phyloP scores from a whole-genome alignment of 2,329 filamentous ascomycete genomes.

The Aspergillus sp. region DNA sequence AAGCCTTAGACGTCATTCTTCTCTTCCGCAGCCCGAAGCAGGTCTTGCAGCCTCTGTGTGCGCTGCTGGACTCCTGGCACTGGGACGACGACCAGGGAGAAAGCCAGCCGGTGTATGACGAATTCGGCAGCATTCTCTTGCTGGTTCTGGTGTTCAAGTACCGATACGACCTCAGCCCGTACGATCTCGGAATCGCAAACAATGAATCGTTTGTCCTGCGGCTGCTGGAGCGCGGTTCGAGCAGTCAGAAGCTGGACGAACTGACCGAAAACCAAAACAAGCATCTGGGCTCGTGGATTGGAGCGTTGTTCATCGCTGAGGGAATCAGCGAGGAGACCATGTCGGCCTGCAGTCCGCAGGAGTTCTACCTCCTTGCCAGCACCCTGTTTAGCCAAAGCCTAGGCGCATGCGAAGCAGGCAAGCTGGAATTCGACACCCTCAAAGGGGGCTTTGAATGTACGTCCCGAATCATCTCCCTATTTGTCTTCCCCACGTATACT shows the following conservation, averaged over 20 bases:
- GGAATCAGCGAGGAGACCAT: constrained; percentile 65
- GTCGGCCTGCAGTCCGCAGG: constrained; percentile 62
- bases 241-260: constrained; percentile 49
- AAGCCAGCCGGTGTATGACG: constrained; percentile 64
- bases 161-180: constrained; percentile 54
- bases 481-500: constrained; percentile 4
- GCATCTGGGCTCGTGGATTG: constrained; percentile 60
- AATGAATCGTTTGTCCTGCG: constrained; percentile 56
- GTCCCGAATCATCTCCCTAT: constrained; percentile 17
- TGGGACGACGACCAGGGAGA: constrained; percentile 66
- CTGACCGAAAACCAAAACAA: constrained; percentile 56
- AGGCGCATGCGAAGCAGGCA: constrained; percentile 55
- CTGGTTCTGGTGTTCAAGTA: constrained; percentile 58
- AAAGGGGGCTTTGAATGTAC: constrained; percentile 63
- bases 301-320: constrained; percentile 61
- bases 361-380: constrained; percentile 63
- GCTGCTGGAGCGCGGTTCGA: constrained; percentile 48
- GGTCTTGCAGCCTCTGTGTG: constrained; percentile 58
- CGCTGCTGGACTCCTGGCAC: constrained; percentile 61
- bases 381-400: constrained; percentile 63
- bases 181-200: constrained; percentile 53
- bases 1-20: constrained; percentile 58
- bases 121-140: constrained; percentile 62
- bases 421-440: constrained; percentile 57
- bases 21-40: constrained; percentile 59